These are phyloP conservation scores for Thraustochytrium striatum DNA, from an alignment of 352 stramenopile species.

Conservation along the genomic window DNA sequence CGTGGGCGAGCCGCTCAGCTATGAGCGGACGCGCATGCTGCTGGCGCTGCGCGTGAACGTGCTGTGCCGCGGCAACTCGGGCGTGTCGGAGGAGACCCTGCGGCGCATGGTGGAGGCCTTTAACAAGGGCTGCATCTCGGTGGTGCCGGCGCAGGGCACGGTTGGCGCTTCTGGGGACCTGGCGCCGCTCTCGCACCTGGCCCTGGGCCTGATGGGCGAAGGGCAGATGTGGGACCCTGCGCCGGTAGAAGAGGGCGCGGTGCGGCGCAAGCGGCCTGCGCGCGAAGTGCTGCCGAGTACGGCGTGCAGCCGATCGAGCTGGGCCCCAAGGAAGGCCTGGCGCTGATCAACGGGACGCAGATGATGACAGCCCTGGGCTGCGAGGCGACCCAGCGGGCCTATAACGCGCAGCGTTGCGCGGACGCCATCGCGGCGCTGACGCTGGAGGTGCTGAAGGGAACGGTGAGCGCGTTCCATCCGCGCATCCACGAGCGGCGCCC, in stretches of 20 bases:
- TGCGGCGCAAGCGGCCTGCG: constrained; percentile 60
- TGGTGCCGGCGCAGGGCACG: constrained; percentile 73
- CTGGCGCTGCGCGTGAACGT: constrained; percentile 79
- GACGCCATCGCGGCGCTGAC: constrained; percentile 72
- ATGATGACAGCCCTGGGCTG: constrained; percentile 76
- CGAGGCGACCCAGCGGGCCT: constrained; percentile 69
- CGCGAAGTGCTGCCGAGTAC: constrained; percentile 67
- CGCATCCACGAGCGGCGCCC: constrained; percentile 75
- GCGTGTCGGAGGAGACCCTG: constrained; percentile 70
- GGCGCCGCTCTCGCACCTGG: constrained; percentile 74
- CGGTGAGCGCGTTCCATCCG: constrained; percentile 76
- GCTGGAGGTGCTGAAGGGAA: constrained; percentile 77
- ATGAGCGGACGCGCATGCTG: constrained; percentile 73
- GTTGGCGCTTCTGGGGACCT: constrained; percentile 79
- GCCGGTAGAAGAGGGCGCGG: constrained; percentile 18
- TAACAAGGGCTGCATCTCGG: constrained; percentile 74
- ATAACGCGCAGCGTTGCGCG: constrained; percentile 69
- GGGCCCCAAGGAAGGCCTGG: constrained; percentile 76
- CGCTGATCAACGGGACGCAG: constrained; percentile 84
- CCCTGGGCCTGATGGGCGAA: constrained; percentile 78
- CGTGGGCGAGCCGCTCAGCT: constrained; percentile 69
- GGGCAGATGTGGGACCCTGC: constrained; percentile 71
- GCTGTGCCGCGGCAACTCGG: constrained; percentile 75
- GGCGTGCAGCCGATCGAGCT: constrained; percentile 69
- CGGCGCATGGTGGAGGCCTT: constrained; percentile 72